Conservation (phyloP, 495 filamentous ascomycete species). For the Neurospora sp. region DNA sequence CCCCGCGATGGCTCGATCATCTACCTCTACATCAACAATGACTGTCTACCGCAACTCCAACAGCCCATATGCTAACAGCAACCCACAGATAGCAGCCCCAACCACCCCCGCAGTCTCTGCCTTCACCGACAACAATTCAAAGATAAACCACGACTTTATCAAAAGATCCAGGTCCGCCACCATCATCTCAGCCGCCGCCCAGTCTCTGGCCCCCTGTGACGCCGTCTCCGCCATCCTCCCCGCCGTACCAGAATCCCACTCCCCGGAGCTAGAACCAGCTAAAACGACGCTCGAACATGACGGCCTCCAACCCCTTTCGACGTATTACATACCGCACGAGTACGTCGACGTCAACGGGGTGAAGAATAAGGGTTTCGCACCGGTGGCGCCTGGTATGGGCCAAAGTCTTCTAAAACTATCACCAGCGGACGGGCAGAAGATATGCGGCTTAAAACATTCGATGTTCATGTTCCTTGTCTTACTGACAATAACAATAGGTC, state of each 20-base stretch:
- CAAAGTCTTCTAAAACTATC: not conserved
- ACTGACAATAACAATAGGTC: not conserved
- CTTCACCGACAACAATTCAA: not conserved
- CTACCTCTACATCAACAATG: not conserved
- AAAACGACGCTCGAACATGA: not conserved
- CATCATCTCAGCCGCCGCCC: not conserved
- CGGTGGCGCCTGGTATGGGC: not conserved
- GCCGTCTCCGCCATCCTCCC: not conserved
- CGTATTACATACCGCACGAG: not conserved
- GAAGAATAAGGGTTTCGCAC: not conserved
- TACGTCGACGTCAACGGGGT: not conserved
- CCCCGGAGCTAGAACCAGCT: not conserved
- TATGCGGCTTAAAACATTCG: not conserved
- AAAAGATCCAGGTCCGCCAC: not conserved
- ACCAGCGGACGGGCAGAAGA: not conserved
- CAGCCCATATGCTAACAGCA: not conserved
- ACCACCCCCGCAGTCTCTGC: not conserved
- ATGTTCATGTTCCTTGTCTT: not conserved
- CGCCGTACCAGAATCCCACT: not conserved
- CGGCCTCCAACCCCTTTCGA: not conserved
- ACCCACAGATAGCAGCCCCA: not conserved
- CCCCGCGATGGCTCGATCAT: not conserved
- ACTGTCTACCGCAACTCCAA: not conserved
- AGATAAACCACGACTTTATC: not conserved
- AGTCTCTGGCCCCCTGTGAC: not conserved